These are phyloP conservation scores for Solanum sitiens DNA, from an alignment of 257 asterid genomes.

Conservation along the genomic window DNA sequence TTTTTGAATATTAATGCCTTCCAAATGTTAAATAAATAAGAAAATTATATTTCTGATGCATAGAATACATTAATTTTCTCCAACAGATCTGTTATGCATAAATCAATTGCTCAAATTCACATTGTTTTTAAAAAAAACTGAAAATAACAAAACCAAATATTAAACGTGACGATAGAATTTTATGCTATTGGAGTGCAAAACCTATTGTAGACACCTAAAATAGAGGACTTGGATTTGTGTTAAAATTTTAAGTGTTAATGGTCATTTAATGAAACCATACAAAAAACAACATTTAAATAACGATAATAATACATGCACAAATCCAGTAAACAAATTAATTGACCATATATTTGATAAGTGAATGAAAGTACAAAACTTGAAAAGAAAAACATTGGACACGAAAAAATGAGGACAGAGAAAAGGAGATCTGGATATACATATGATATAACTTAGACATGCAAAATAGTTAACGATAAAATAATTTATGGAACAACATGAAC, in stretches of 20 bases:
- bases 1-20: background rate
- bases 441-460: background rate
- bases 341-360: background rate
- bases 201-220: background rate
- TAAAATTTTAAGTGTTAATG: too few species aligned
- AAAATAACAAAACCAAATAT: background rate
- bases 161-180: background rate
- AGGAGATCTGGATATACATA: background rate
- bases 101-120: background rate
- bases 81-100: background rate
- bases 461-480: too few species aligned
- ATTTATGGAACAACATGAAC: background rate
- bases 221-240: background rate
- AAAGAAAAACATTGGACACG: background rate
- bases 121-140: background rate
- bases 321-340: background rate
- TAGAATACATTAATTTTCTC: background rate
- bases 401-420: background rate
- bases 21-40: background rate
- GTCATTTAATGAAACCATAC: background rate
- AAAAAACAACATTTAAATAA: too few species aligned
- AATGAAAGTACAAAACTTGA: background rate
- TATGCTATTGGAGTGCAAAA: background rate
- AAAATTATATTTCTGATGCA: background rate
- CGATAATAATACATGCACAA: too few species aligned